These are phyloP conservation scores for Elongisporangium senticosum DNA, from an alignment of 352 stramenopile species.

Conservation along the genomic window DNA sequence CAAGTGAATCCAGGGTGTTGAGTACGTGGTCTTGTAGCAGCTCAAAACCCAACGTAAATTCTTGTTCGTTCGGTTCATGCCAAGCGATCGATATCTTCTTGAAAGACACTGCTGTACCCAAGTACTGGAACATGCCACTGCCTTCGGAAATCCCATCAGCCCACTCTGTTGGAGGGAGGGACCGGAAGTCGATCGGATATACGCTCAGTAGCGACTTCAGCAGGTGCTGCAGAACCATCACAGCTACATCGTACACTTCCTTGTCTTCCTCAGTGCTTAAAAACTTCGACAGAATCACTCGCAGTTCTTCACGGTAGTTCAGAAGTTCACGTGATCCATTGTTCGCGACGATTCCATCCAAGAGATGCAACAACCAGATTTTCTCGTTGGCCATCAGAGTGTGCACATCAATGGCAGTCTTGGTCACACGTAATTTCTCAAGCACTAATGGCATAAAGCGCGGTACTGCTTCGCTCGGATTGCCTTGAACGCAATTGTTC, in stretches of 20 bases:
- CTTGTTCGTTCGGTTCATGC: constrained; percentile 52
- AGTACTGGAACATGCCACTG: constrained; percentile 54
- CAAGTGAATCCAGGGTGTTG: constrained; percentile 19
- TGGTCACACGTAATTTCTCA: constrained; percentile 41
- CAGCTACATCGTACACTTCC: constrained; percentile 48
- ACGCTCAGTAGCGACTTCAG: constrained; percentile 38
- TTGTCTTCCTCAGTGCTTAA: constrained; percentile 42
- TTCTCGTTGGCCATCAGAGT: constrained; percentile 58
- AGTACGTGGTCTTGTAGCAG: constrained; percentile 50
- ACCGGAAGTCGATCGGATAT: constrained; percentile 61
- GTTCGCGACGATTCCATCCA: constrained; percentile 46
- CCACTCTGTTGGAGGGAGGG: constrained; percentile 44
- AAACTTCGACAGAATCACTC: constrained; percentile 40
- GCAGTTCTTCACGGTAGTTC: constrained; percentile 27
- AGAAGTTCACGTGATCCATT: constrained; percentile 31
- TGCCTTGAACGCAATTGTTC: constrained; percentile 38
- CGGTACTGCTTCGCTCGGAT: constrained; percentile 27
- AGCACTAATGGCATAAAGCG: constrained; percentile 38
- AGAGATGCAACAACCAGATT: constrained; percentile 52
- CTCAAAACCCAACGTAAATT: constrained; percentile 49
- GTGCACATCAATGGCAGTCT: constrained; percentile 20
- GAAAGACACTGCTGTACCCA: constrained; percentile 47
- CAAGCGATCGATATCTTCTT: constrained; percentile 42
- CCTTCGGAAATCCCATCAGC: constrained; percentile 23
- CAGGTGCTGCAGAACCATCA: constrained; percentile 34